Evolutionary conservation across 2,329 filamentous ascomycete genomes (phyloP), one percentile per base, ranked within the genome.

Genomic region (Pseudogymnoascus sp.): DNA sequence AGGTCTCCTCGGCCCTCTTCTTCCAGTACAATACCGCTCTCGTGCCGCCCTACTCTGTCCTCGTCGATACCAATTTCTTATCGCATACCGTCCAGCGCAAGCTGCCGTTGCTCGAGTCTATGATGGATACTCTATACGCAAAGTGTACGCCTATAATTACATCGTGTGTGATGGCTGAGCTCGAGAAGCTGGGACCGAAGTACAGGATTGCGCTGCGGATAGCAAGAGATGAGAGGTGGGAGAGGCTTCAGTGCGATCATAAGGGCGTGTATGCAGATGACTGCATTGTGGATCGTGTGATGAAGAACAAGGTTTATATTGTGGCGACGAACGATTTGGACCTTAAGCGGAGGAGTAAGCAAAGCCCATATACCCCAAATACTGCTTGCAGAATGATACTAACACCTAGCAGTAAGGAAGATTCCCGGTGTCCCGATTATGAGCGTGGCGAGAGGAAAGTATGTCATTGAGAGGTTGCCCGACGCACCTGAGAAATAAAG

Each of bases 101-200:
- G 78, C 84, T 96, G 25, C 90, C 93, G 40, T 79, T 96, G n/a
- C 82, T 96, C 34, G 87, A 92, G 64, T 86, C 88, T 7, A 91
- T 96, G 81, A 96, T 96, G 90, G 91, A 96, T 75, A 89, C 90
- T 63, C 82, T 97, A 4, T 96, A 92, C 74, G 93, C 93, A 21
- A 93, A 93, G 71, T 93, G 89, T 75, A 90, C 87, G 31, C 90
- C 91, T 37, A 89, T 93, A 69, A 91, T 96, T 70, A 96, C 91
- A 4, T 84, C 85, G 69, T 91, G 88, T 78, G 87, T 87, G 69
- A 87, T 91, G 82, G 87, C 86, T 63, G 91, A 96, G 75, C 77
- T 96, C 68, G 91, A 96, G 73, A 96, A 95, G 74, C 81, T 96
- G 18, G 91, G 92, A 0, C 84, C 84, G 8, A 95, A 95, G 73